Evolutionary conservation across 371 early-diverging fungal species (phyloP), one percentile per base, ranked within the genome.

Genomic region (Apophysomyces elegans): DNA sequence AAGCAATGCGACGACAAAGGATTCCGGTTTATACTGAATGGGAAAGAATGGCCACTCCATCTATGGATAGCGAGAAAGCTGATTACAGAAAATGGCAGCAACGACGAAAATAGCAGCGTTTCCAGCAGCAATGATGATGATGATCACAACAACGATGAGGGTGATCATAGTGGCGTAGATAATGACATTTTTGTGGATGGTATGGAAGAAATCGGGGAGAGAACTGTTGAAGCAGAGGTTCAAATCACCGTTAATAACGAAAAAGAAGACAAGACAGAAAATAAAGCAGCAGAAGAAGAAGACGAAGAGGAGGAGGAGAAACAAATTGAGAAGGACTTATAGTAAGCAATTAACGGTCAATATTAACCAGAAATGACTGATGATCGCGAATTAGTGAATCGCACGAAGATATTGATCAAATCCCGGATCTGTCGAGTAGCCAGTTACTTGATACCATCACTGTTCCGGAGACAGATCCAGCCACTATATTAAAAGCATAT

Each of bases 131-230:
- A 21, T 16, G 14, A 45, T 16, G 37, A 58, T 13, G 26, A 32
- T 39, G 13, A 32, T 44, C 36, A 35, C 11, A 36, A 54, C 36
- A 64, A 38, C 5, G 63, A 65, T 32, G 45, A 36, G 36, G 75
- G 70, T 41, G 80, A 81, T 14, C 81, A 78, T 16, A 77, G 64
- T 14, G 86, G 80, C 32, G 78, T 75, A 18, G 81, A 81, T 4
- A 65, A 64, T 4, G 75, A 78, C 50, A 65, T 72, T 4, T 77
- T 74, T 62, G 74, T 74, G 21, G 78, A 77, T 64, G 72, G 69
- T 11, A 74, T 71, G 77, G 75, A 72, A 43, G 62, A 66, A 12
- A 26, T 70, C 7, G 58, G 68, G 21, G 69, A 68, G 12, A 16
- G 26, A 11, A 2, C 37, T 11, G 36, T 36, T 4, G 5, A 36